Evolutionary conservation across 345 rosid genomes (phyloP).

Genomic region (Brassica carinata): DNA sequence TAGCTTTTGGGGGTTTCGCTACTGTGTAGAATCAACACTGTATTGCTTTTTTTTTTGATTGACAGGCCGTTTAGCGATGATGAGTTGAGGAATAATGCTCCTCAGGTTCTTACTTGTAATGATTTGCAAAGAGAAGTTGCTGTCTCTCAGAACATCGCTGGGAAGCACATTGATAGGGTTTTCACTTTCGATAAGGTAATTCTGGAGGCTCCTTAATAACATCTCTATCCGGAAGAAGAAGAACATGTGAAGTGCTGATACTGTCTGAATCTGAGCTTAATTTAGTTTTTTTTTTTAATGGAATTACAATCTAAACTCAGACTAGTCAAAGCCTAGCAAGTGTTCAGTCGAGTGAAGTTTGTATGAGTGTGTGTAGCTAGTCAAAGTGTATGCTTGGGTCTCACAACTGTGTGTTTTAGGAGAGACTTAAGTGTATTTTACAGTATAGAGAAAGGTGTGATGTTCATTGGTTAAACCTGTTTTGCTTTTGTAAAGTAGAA

Average conservation of each 20-base stretch:
- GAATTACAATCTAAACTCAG: too few species aligned
- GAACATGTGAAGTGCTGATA: too few species aligned
- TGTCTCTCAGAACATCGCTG: slow-evolving; percentile 92
- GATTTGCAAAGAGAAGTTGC: slow-evolving; percentile 89
- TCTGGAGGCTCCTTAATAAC: too few species aligned
- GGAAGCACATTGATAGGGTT: slow-evolving; percentile 90
- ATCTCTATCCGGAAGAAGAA: too few species aligned
- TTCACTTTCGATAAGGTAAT: slow-evolving; percentile 91
- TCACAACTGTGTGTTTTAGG: slow-evolving; percentile 1
- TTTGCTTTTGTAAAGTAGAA: background rate
- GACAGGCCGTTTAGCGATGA: slow-evolving; percentile 94
- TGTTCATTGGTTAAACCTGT: background rate
- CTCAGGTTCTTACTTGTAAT: slow-evolving; percentile 90
- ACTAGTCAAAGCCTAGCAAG: background rate
- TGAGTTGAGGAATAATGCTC: slow-evolving; percentile 87
- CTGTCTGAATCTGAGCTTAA: too few species aligned
- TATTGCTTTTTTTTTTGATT: background rate
- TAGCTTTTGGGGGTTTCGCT: slow-evolving; percentile 1
- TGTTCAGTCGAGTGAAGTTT: background rate
- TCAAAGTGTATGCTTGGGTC: background rate
- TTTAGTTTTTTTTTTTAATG: too few species aligned
- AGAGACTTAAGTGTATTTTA: background rate
- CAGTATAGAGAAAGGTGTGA: background rate
- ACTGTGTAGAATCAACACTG: background rate
- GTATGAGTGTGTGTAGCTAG: background rate